Percentiles rank a stretch among this genome's conserved stretches.
Evolutionary conservation across 768 basidiomycete species (phyloP).

Genomic region (Suillus discolor): DNA sequence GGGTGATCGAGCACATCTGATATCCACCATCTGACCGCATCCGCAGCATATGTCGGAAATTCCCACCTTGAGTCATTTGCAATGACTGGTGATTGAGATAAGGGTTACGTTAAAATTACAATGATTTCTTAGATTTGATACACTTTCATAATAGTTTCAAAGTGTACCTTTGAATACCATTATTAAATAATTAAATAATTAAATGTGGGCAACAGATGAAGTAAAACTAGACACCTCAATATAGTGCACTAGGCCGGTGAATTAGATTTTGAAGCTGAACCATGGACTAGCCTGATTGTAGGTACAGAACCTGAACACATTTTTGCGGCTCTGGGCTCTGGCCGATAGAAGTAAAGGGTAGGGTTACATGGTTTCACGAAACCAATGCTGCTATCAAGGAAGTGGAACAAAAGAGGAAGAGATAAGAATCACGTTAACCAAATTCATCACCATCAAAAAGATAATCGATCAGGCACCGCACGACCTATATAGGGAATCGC

Average conservation of each 20-base stretch:
- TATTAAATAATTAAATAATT: no score
- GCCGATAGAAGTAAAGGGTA: not conserved
- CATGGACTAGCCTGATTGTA: not conserved
- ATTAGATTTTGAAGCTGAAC: not conserved
- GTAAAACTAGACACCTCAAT: not conserved
- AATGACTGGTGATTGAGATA: no score
- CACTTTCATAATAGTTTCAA: no score
- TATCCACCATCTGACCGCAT: no score
- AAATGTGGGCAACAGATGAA: not conserved
- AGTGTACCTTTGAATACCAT: no score
- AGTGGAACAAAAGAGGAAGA: not conserved
- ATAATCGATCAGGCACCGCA: constrained; percentile 61
- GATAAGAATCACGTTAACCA: not conserved
- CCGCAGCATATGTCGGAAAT: no score
- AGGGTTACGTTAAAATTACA: no score
- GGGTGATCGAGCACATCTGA: no score
- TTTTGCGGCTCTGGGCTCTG: not conserved
- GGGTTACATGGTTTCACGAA: not conserved
- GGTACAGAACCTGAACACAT: not conserved
- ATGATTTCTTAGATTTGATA: no score
- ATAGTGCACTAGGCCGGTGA: not conserved
- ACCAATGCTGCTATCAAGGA: not conserved
- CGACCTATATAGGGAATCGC: constrained; percentile 30
- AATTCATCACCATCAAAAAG: constrained; percentile 42
- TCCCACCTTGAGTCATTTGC: no score